Percentiles rank a stretch among this genome's conserved stretches.
phyloP scores from a whole-genome alignment of 2,329 filamentous ascomycete genomes.

The Byssothecium circinans region DNA sequence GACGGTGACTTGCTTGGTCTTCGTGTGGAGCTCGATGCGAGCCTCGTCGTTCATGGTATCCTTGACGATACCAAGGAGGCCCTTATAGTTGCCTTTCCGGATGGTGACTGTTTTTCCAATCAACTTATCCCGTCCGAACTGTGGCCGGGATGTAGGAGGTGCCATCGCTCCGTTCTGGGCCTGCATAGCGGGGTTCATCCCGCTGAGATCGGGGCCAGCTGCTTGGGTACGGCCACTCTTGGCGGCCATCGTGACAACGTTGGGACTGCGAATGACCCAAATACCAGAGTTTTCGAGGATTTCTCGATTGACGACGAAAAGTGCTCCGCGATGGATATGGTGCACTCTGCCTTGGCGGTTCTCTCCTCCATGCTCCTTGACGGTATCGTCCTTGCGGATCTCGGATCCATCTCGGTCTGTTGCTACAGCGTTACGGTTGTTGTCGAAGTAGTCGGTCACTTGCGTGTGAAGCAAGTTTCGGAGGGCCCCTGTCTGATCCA shows the following conservation, averaged over 20 bases:
- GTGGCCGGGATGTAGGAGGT: slow-evolving; percentile 70
- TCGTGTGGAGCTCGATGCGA: slow-evolving; percentile 90
- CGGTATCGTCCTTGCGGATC: slow-evolving; percentile 86
- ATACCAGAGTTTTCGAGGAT: slow-evolving; percentile 86
- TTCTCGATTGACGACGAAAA: slow-evolving; percentile 85
- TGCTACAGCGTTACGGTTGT: slow-evolving; percentile 81
- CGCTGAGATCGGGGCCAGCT: slow-evolving; percentile 75
- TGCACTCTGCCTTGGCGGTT: slow-evolving; percentile 84
- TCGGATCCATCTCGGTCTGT: slow-evolving; percentile 93
- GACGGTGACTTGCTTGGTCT: slow-evolving; percentile 86
- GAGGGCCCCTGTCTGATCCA: slow-evolving; percentile 86
- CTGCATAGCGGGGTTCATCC: slow-evolving; percentile 80
- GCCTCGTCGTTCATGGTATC: slow-evolving; percentile 86
- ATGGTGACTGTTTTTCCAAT: slow-evolving; percentile 92
- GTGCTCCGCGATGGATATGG: slow-evolving; percentile 89
- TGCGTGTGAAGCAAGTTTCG: slow-evolving; percentile 86
- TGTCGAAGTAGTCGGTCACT: slow-evolving; percentile 84
- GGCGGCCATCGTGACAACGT: slow-evolving; percentile 87
- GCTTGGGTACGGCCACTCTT: slow-evolving; percentile 80
- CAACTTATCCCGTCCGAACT: slow-evolving; percentile 75
- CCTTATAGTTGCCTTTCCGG: slow-evolving; percentile 85
- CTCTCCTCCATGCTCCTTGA: slow-evolving; percentile 87
- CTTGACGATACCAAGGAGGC: slow-evolving; percentile 90
- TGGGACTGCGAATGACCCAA: slow-evolving; percentile 82
- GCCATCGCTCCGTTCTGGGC: slow-evolving; percentile 60